Evolutionary conservation across 2,329 filamentous ascomycete species (phyloP).

Genomic region (Celoporthe dispersa): DNA sequence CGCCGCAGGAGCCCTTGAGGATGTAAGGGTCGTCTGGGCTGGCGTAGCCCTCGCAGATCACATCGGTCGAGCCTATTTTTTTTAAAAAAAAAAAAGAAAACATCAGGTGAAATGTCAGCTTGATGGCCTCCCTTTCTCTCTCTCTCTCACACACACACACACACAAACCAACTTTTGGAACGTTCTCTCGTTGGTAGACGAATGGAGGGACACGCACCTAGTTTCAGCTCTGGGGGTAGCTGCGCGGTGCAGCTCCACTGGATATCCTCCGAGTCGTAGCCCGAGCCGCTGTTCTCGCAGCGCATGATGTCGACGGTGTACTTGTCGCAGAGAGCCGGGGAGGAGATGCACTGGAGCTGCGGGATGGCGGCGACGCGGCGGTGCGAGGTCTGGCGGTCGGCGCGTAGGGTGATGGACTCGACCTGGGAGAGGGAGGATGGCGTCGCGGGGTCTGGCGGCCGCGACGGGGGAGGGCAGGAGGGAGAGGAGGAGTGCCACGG

Average conservation of each 20-base stretch:
- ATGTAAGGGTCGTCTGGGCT: slow-evolving; percentile 79
- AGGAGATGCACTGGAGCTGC: slow-evolving; percentile 77
- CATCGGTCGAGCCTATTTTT: slow-evolving; percentile 16
- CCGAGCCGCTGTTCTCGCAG: slow-evolving; percentile 82
- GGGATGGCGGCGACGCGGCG: slow-evolving; percentile 78
- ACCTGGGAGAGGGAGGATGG: slow-evolving; percentile 66
- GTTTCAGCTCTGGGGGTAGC: slow-evolving; percentile 65
- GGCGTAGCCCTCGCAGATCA: slow-evolving; percentile 84
- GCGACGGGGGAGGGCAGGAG: slow-evolving; percentile 30
- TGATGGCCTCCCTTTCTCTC: background rate
- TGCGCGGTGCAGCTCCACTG: slow-evolving; percentile 84
- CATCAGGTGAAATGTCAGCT: background rate
- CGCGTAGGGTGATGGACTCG: slow-evolving; percentile 76
- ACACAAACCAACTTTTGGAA: background rate
- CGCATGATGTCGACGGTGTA: slow-evolving; percentile 83
- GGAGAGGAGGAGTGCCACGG: background rate
- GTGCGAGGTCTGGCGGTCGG: slow-evolving; percentile 68
- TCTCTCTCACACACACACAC: no score
- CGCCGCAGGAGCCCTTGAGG: slow-evolving; percentile 89
- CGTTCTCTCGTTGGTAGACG: background rate
- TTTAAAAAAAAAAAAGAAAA: no score
- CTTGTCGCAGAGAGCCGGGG: slow-evolving; percentile 65
- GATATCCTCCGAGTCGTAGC: slow-evolving; percentile 79
- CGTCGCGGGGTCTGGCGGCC: slow-evolving; percentile 49
- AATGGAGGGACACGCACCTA: slow-evolving; percentile 53